These are phyloP conservation scores for Multifurca ochricompacta DNA, from an alignment of 768 basidiomycete genomes.

Conservation along the genomic window DNA sequence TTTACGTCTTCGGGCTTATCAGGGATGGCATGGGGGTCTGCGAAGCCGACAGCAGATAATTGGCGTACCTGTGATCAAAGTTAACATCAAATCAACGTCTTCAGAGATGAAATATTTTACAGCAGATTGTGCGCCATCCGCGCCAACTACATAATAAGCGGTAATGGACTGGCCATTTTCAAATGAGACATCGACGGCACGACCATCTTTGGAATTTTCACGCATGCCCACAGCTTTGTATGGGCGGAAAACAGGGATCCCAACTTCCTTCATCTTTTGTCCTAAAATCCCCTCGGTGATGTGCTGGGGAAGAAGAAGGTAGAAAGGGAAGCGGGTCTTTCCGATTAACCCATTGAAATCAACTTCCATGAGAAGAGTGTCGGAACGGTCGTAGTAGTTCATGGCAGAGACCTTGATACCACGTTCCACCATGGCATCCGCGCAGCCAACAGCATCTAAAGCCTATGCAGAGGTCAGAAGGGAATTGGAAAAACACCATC, in stretches of 20 bases:
- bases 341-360: slow-evolving; percentile 31
- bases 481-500: slow-evolving; percentile 1
- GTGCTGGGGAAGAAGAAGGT: slow-evolving; percentile 37
- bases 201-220: slow-evolving; percentile 25
- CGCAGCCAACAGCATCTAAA: slow-evolving; percentile 38
- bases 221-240: slow-evolving; percentile 35
- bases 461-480: slow-evolving; percentile 37
- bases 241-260: slow-evolving; percentile 32
- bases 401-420: slow-evolving; percentile 30
- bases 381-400: slow-evolving; percentile 27
- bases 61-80: slow-evolving; percentile 33
- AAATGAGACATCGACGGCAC: slow-evolving; percentile 36
- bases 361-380: slow-evolving; percentile 24
- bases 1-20: slow-evolving; percentile 23
- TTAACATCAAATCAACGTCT: background rate
- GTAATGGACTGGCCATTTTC: slow-evolving; percentile 38
- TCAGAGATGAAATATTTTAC: slow-evolving; percentile 26
- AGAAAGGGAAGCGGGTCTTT: slow-evolving; percentile 39
- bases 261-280: slow-evolving; percentile 28
- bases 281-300: slow-evolving; percentile 36
- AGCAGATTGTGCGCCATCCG: slow-evolving; percentile 42
- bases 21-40: slow-evolving; percentile 33
- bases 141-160: slow-evolving; percentile 42
- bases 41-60: slow-evolving; percentile 35
- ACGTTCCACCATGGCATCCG: slow-evolving; percentile 31